These are phyloP conservation scores for Phytophthora sp. DNA, from an alignment of 352 stramenopile genomes.

Conservation along the genomic window DNA sequence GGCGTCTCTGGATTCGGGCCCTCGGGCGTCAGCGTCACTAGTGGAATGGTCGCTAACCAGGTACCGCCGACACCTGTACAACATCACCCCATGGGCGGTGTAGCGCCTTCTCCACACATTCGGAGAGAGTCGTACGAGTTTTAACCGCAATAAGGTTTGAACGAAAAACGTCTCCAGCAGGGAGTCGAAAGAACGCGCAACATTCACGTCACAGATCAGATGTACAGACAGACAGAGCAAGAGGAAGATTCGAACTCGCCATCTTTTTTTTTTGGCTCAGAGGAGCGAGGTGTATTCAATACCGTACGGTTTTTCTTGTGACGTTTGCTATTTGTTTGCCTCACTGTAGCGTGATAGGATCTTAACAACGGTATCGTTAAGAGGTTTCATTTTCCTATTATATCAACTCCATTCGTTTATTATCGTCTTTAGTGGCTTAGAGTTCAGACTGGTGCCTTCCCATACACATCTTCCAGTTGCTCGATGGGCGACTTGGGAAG, in stretches of 20 bases:
- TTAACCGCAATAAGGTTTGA: conserved; percentile 25
- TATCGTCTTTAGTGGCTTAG: background rate
- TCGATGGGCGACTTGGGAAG: conserved; percentile 22
- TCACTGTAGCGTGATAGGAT: background rate
- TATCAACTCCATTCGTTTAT: conserved; percentile 5
- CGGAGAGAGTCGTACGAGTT: conserved; percentile 51
- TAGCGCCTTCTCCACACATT: conserved; percentile 34
- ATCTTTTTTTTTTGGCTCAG: conserved; percentile 34
- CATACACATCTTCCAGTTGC: conserved; percentile 16
- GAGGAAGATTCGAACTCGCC: conserved; percentile 17
- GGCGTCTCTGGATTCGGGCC: background rate
- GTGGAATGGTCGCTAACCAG: conserved; percentile 17
- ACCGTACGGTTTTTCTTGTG: conserved; percentile 35
- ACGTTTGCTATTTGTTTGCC: conserved; percentile 1
- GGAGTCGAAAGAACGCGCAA: conserved; percentile 12
- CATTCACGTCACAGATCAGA: conserved; percentile 9
- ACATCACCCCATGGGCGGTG: conserved; percentile 24
- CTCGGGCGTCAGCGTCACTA: conserved; percentile 3
- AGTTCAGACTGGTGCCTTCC: conserved; percentile 1
- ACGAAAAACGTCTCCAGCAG: conserved; percentile 5
- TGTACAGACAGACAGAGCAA: conserved; percentile 25
- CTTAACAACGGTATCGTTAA: conserved; percentile 4
- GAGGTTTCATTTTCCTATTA: conserved; percentile 1
- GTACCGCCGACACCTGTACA: conserved; percentile 34
- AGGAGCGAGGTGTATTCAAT: conserved; percentile 36